A percentile compares a stretch with the other conserved stretches of the same genome.
phyloP scores from a whole-genome alignment of 2,329 filamentous ascomycete species.

The Epichloe coenophiala region DNA sequence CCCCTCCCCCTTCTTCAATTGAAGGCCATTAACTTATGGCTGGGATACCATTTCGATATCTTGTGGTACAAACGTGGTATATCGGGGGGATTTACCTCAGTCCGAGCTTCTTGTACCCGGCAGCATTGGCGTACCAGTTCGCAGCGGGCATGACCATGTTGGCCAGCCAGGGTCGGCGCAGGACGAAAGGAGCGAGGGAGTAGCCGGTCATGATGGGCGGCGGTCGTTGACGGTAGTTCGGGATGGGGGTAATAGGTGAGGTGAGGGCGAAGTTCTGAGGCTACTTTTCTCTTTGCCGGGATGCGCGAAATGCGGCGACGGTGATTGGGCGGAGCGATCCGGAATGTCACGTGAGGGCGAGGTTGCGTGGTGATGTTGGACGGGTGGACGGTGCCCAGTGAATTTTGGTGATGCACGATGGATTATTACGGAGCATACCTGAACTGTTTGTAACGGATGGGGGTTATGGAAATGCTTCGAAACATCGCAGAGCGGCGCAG shows the following conservation, averaged over 20 bases:
- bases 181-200: conserved; percentile 59
- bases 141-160: conserved; percentile 65
- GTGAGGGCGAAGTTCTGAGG: conserved; percentile 6
- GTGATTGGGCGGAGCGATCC: conserved; percentile 17
- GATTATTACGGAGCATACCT: background rate
- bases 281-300: conserved; percentile 9
- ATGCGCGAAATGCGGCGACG: conserved; percentile 22
- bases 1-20: background rate
- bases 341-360: conserved; percentile 19
- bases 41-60: background rate
- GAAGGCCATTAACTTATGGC: background rate
- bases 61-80: background rate
- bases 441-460: background rate
- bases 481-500: background rate
- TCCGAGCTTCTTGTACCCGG: conserved; percentile 87
- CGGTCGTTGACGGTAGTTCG: conserved; percentile 14
- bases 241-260: conserved; percentile 4
- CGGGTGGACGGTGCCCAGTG: no score
- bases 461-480: background rate
- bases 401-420: no score
- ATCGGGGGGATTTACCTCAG: conserved; percentile 48
- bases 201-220: conserved; percentile 47
- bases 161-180: conserved; percentile 76
- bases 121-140: conserved; percentile 77
- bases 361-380: background rate